phyloP scores from a whole-genome alignment of 768 basidiomycete species.

The Suillus variegatus region DNA sequence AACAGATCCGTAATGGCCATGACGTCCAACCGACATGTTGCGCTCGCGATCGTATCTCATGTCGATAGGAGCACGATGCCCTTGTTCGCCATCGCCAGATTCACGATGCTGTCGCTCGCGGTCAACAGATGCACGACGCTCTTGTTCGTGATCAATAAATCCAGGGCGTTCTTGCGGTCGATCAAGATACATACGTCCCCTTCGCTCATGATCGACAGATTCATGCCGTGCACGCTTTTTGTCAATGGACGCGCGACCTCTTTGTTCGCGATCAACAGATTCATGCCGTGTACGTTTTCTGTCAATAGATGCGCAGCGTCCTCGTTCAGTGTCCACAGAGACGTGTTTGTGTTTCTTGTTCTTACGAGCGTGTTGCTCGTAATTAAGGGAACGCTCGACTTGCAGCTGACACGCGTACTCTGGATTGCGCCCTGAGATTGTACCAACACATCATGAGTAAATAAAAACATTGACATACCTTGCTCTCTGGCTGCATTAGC shows the following conservation, averaged over 20 bases:
- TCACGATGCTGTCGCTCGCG: neutral
- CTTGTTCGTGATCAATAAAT: neutral
- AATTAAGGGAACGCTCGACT: neutral
- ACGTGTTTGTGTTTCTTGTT: neutral
- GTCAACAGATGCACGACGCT: neutral
- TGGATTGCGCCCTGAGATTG: conserved; percentile 7
- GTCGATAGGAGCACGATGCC: neutral
- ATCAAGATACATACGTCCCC: neutral
- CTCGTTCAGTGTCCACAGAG: neutral
- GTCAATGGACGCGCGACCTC: neutral
- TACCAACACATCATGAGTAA: neutral
- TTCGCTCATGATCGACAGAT: neutral
- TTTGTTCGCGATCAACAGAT: neutral
- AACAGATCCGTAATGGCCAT: neutral
- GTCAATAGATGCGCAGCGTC: neutral
- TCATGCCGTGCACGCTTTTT: conserved; percentile 1
- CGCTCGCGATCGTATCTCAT: neutral
- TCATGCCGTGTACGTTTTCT: neutral
- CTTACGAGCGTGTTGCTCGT: conserved; percentile 5
- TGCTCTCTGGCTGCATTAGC: neutral
- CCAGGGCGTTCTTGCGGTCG: conserved; percentile 1
- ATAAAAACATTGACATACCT: conserved; percentile 13
- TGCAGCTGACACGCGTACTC: conserved; percentile 7
- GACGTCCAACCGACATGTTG: neutral
- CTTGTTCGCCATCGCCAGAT: neutral